Conservation (phyloP, 164 flowering plant species). For the Vitis vinifera region DNA sequence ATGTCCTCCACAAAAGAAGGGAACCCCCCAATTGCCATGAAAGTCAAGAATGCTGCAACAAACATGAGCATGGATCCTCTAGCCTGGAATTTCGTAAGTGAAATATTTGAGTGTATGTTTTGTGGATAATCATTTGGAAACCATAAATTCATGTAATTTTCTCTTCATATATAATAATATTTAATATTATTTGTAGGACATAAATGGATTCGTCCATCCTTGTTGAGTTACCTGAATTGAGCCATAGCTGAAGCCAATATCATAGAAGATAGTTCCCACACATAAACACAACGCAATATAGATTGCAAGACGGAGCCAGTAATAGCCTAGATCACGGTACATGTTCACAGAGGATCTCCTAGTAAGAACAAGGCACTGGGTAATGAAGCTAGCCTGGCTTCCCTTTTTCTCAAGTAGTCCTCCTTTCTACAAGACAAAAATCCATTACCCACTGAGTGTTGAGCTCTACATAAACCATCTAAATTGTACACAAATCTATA, state of each 20-base stretch:
- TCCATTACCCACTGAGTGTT: too few relatives aligned
- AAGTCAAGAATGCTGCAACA: conserved; percentile 24
- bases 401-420: conserved; percentile 16
- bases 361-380: conserved; percentile 30
- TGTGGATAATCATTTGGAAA: neutral
- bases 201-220: neutral
- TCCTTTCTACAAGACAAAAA: conserved; percentile 1
- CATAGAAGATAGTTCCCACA: conserved; percentile 17
- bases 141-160: too few relatives aligned
- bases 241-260: conserved; percentile 14
- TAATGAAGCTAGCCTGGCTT: conserved; percentile 26
- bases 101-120: too few relatives aligned
- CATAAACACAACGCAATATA: conserved; percentile 22
- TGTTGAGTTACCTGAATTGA: conserved; percentile 15
- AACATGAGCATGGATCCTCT: conserved; percentile 26
- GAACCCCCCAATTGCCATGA: conserved; percentile 33
- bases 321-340: conserved; percentile 39
- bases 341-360: conserved; percentile 38
- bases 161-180: too few relatives aligned
- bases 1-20: conserved; percentile 34
- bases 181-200: too few relatives aligned
- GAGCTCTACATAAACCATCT: too few relatives aligned
- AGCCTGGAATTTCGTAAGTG: conserved; percentile 15
- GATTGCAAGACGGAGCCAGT: conserved; percentile 37
- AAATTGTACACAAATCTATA: too few relatives aligned